phyloP scores from a whole-genome alignment of 176 grass and related monocot species.

The Dactylis glomerata region DNA sequence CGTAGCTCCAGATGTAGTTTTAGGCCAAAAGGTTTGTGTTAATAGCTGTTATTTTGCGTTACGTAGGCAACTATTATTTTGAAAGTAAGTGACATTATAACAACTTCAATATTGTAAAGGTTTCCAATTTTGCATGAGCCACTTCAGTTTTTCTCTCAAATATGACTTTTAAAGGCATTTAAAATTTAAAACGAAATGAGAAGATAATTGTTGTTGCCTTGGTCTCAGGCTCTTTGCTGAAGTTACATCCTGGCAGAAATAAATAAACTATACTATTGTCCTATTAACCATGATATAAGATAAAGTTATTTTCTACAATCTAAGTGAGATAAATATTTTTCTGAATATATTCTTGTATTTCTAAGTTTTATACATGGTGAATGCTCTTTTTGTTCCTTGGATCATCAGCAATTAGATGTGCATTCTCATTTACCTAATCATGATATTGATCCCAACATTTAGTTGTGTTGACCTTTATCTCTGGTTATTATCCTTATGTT shows the following conservation, averaged over 20 bases:
- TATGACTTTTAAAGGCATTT: background rate
- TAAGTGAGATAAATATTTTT: constrained; percentile 7
- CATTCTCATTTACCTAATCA: background rate
- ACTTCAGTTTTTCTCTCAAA: background rate
- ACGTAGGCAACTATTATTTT: background rate
- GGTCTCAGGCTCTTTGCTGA: background rate
- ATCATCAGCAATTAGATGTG: constrained; percentile 19
- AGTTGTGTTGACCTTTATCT: constrained; percentile 15
- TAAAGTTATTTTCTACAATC: background rate
- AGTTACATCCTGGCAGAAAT: background rate
- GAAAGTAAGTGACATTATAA: background rate
- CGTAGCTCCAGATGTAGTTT: background rate
- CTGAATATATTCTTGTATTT: constrained; percentile 4
- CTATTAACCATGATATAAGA: background rate
- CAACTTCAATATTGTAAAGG: background rate
- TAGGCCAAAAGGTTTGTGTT: constrained; percentile 13
- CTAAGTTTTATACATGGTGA: background rate
- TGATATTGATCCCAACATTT: background rate
- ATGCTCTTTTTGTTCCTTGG: background rate
- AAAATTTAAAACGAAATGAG: background rate
- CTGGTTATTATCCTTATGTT: background rate
- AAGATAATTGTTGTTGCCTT: background rate
- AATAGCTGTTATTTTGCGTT: background rate
- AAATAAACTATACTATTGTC: background rate
- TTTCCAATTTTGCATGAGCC: background rate